Base-by-base conservation (phyloP, 164 flowering plant species). In the Stephania japonica region DNA sequence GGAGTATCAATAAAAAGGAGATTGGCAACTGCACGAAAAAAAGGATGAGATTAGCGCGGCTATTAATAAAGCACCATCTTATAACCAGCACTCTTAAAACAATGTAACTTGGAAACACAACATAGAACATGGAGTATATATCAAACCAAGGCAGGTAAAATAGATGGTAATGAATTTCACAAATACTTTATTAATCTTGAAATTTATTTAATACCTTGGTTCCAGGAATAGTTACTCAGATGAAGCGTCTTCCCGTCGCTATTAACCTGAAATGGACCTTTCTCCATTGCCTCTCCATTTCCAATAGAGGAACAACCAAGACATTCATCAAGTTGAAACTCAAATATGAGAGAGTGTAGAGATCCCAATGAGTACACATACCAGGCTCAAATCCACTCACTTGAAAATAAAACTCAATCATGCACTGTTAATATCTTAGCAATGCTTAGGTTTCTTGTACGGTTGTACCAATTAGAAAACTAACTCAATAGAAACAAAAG, bases 241-340 rank as follows among this genome's bases (percentile, higher is more conserved):
- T 86, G 87, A 68, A 91, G 84, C 21, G 85, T 84, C 80, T 88
- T 87, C 75, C 91, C 91, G 80, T 91, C 94, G 72, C 84, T 76
- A 71, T 72, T 80, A 26, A 90, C 84, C 72, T 89, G 97, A 67
- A 90, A 91, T 11, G 97, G 93, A 44, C 97, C 94, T 21, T 90
- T 75, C 82, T 91, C 97, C 76, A 88, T 91, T 68, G 92, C 91
- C 76, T 83, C 83, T 2, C 97, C 97, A 78, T 72, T 87, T 42
- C 88, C 97, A 80, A 91, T 82, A 5, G 97, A 91, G 44, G 97
- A 91, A 78, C 94, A 91, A 67, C 97, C 97, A 73, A 73, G 16
- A 74, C 25, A 75, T 41, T 63, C 19, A 14, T 38, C 12, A 21
- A 65, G n/a, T 78, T 41, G 75, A 63, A 74, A 69, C 50, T 44